These are phyloP conservation scores for Pseudopyricularia javanii DNA, from an alignment of 2,329 filamentous ascomycete genomes.

Conservation along the genomic window DNA sequence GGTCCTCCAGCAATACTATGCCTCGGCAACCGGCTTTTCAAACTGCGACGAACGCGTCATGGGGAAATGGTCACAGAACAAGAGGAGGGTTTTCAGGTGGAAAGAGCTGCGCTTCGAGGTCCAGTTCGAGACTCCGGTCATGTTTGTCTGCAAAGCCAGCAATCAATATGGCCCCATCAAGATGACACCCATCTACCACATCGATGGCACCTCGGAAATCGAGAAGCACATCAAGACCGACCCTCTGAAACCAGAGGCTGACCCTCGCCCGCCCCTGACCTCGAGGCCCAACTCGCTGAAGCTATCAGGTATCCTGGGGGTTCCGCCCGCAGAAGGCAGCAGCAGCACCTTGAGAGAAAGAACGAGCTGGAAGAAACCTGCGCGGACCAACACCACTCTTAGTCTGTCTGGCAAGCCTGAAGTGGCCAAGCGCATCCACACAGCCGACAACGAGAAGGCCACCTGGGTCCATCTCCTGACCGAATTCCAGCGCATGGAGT, in stretches of 20 bases:
- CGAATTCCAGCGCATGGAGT: conserved; percentile 36
- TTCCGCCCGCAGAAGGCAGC: not conserved
- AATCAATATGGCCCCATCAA: conserved; percentile 23
- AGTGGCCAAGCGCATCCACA: conserved; percentile 25
- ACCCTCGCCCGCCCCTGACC: not conserved
- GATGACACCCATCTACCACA: conserved; percentile 17
- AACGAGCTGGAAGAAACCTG: too few species aligned
- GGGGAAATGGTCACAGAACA: conserved; percentile 29
- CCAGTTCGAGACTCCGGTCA: conserved; percentile 34
- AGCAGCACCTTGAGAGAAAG: not conserved
- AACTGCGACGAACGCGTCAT: conserved; percentile 35
- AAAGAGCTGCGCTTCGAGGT: conserved; percentile 37
- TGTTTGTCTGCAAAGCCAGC: conserved; percentile 31
- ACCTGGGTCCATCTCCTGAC: conserved; percentile 41
- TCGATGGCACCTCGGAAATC: conserved; percentile 25
- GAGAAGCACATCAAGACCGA: not conserved
- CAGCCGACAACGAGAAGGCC: conserved; percentile 42
- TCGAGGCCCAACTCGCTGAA: not conserved
- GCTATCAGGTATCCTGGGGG: conserved; percentile 1
- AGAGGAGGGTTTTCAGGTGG: conserved; percentile 24
- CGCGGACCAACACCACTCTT: not conserved
- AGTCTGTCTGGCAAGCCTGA: not conserved
- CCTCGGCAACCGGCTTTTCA: conserved; percentile 35
- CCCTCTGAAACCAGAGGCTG: not conserved
- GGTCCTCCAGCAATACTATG: conserved; percentile 36